Percentiles rank a stretch among this genome's conserved stretches.
phyloP scores from a whole-genome alignment of 2,329 filamentous ascomycete genomes.

The Tolypocladium album region DNA sequence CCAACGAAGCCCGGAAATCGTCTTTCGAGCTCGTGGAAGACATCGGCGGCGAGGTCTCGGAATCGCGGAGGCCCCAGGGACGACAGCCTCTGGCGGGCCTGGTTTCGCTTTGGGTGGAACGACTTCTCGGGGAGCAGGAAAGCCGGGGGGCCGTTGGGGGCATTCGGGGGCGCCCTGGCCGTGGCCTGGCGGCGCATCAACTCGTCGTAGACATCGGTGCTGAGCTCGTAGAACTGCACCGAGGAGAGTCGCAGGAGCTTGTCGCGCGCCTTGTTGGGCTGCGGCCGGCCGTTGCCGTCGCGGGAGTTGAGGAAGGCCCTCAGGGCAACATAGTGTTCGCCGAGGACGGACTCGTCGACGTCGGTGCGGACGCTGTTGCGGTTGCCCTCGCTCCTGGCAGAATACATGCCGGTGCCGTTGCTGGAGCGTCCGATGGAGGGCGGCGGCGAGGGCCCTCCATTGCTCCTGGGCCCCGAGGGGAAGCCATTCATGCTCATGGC shows the following conservation, averaged over 20 bases:
- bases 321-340: constrained; percentile 73
- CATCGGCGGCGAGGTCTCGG: constrained; percentile 85
- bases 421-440: constrained; percentile 81
- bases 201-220: constrained; percentile 96
- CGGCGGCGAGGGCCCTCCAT: constrained; percentile 67
- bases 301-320: constrained; percentile 67
- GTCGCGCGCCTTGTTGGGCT: constrained; percentile 82
- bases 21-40: constrained; percentile 89
- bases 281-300: constrained; percentile 64
- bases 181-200: constrained; percentile 73
- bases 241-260: constrained; percentile 83
- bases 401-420: constrained; percentile 62
- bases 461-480: constrained; percentile 43
- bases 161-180: constrained; percentile 41
- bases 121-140: constrained; percentile 76
- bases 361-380: constrained; percentile 49
- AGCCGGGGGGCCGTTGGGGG: constrained; percentile 47
- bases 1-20: constrained; percentile 73
- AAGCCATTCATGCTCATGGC: constrained; percentile 51
- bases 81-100: constrained; percentile 90
- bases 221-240: constrained; percentile 94
- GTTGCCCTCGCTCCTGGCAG: constrained; percentile 55
- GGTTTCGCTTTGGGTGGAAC: constrained; percentile 95
- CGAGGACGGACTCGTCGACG: constrained; percentile 50
- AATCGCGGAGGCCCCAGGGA: constrained; percentile 82